Conservation (phyloP, 345 rosid species). For the Hibiscus syriacus region DNA sequence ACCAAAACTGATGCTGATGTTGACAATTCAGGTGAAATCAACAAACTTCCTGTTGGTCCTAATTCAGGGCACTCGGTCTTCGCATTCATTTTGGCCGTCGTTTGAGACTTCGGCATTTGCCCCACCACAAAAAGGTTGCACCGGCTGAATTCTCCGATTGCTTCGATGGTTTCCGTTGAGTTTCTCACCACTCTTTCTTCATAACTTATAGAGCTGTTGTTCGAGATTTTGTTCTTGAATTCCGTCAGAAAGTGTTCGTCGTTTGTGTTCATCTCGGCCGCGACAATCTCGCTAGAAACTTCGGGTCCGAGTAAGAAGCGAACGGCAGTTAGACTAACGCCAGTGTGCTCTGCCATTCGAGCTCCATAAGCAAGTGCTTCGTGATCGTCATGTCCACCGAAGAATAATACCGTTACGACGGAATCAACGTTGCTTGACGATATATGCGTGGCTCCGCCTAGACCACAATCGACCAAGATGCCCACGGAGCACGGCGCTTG, state of each 20-base stretch:
- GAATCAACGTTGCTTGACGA: conserved; percentile 42
- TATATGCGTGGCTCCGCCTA: conserved; percentile 57
- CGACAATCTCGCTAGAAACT: conserved; percentile 16
- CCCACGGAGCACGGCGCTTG: conserved; percentile 63
- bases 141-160: conserved; percentile 28
- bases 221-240: conserved; percentile 21
- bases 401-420: conserved; percentile 43
- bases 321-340: conserved; percentile 32
- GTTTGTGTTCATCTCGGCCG: conserved; percentile 12
- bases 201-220: conserved; percentile 29
- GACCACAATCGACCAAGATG: conserved; percentile 56
- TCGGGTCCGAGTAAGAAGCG: conserved; percentile 28
- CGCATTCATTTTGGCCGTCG: conserved; percentile 25
- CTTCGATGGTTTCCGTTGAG: conserved; percentile 23
- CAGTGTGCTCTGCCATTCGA: conserved; percentile 74
- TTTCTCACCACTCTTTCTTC: conserved; percentile 34
- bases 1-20: conserved; percentile 47
- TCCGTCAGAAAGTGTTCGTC: conserved; percentile 38
- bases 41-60: conserved; percentile 44
- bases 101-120: conserved; percentile 38
- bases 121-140: conserved; percentile 55
- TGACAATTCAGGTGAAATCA: conserved; percentile 31
- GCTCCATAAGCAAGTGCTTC: conserved; percentile 65
- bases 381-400: conserved; percentile 49
- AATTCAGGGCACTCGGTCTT: conserved; percentile 34